Percentiles rank a stretch among this genome's conserved stretches.
Evolutionary conservation across 768 basidiomycete genomes (phyloP).

Genomic region (Hypsizygus marmoreus): DNA sequence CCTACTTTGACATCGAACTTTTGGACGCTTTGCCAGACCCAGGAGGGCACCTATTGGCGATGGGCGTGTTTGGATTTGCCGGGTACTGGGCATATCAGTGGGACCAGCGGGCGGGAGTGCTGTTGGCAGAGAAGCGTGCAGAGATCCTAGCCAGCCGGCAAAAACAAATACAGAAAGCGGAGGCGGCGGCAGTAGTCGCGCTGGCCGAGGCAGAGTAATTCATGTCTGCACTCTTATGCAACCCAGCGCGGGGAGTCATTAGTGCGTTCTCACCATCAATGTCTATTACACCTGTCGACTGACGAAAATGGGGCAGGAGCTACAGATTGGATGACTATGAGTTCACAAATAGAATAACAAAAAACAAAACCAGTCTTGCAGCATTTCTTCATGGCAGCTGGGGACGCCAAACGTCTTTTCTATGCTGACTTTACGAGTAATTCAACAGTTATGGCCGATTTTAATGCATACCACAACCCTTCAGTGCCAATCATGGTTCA

Average conservation of each 20-base stretch:
- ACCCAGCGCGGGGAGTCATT: conserved; percentile 17
- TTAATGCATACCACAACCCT: no score
- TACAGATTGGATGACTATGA: conserved; percentile 4
- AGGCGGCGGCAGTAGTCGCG: conserved; percentile 26
- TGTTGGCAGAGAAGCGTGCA: conserved; percentile 64
- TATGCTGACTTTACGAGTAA: no score
- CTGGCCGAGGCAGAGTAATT: conserved; percentile 14
- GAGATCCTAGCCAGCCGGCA: conserved; percentile 58
- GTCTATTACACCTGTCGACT: neutral
- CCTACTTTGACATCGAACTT: conserved; percentile 1
- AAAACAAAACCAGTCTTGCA: no score
- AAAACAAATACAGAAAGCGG: conserved; percentile 33
- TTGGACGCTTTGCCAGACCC: conserved; percentile 50
- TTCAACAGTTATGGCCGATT: no score
- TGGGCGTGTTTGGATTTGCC: conserved; percentile 66
- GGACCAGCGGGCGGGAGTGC: conserved; percentile 60
- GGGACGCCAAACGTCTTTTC: no score
- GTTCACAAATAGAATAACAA: no score
- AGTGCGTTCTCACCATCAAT: conserved; percentile 5
- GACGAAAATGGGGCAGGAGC: conserved; percentile 8
- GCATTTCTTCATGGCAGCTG: no score
- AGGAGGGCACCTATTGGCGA: conserved; percentile 67
- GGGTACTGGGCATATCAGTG: conserved; percentile 78
- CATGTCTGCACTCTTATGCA: neutral
- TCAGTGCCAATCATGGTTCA: no score